Evolutionary conservation across 2,329 filamentous ascomycete genomes (phyloP), one percentile per base, ranked within the genome.

Genomic region (Cercospora nicotianae): DNA sequence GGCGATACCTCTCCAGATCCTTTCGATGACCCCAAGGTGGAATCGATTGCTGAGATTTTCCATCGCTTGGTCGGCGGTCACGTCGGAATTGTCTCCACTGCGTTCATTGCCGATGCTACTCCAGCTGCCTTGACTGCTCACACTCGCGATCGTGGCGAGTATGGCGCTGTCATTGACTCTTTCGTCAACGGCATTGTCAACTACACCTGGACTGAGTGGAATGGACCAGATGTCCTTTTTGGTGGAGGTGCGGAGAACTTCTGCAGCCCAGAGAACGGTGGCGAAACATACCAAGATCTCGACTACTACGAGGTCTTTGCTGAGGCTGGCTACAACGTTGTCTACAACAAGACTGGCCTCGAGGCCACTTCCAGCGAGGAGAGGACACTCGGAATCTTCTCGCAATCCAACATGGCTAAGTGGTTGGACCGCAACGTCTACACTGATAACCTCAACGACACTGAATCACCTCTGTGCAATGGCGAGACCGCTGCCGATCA

Each of bases 341-440:
- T 88, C 69, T 81, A 87, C 72, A 94, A 94, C 84, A 91, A 91
- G 79, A 94, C 91, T 1, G 84, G 88, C 2, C 85, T 96, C 1
- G 77, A 85, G 3, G 79, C 83, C 28, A 84, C 86, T 1, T 82
- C 87, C 60, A 87, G 85, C 75, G 82, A 82, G 64, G 83, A 87
- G 71, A 89, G 86, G 75, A 87, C 91, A 0, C 87, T 96, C 1
- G 92, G 92, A 36, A 88, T 96, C 75, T 96, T 95, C 82, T 89
- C 87, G 75, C 85, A 86, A 68, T 86, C 85, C 70, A 91, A 91
- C 80, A 86, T 96, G 77, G 90, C 91, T 51, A 92, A 92, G 75
- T 96, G 92, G 72, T 85, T 96, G 10, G 92, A 96, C 81, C 89
- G 92, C 72, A 94, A 95, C 74, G 84, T 96, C 72, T 95, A 91